Evolutionary conservation across 2,329 filamentous ascomycete species (phyloP).

Genomic region (Mollisia scopiformis): DNA sequence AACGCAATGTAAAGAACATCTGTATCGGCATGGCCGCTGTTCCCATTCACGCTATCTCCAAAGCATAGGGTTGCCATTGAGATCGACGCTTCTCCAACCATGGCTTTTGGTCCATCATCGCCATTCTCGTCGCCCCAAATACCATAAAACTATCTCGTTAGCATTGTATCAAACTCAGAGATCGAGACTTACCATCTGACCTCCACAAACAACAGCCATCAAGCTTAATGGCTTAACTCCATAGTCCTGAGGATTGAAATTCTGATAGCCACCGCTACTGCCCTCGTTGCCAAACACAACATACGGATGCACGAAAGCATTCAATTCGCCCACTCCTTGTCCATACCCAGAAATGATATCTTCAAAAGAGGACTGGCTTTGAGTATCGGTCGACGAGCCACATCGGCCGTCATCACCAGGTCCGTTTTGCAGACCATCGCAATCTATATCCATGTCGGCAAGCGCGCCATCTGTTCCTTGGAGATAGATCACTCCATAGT

Average conservation of each 20-base stretch:
- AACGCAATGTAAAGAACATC: conserved; percentile 68
- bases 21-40: conserved; percentile 56
- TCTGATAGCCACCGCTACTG: conserved; percentile 36
- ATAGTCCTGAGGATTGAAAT: conserved; percentile 44
- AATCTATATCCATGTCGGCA: conserved; percentile 62
- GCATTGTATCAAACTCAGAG: neutral
- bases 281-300: conserved; percentile 56
- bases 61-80: conserved; percentile 61
- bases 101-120: conserved; percentile 47
- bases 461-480: conserved; percentile 46
- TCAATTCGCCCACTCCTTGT: conserved; percentile 45
- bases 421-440: conserved; percentile 52
- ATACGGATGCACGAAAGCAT: conserved; percentile 55
- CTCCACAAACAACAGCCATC: conserved; percentile 57
- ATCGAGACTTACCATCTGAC: conserved; percentile 41
- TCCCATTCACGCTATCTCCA: conserved; percentile 53
- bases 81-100: conserved; percentile 60
- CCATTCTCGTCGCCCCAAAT: conserved; percentile 67
- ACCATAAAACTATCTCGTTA: conserved; percentile 50
- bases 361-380: conserved; percentile 52
- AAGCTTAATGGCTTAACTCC: conserved; percentile 55
- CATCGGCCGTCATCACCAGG: conserved; percentile 49
- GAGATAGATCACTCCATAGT: conserved; percentile 50
- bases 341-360: conserved; percentile 42
- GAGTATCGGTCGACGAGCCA: conserved; percentile 45